A percentile compares a stretch with the other conserved stretches of the same genome.
Evolutionary conservation across 768 basidiomycete genomes (phyloP).

Genomic region (Suillus subaureus): DNA sequence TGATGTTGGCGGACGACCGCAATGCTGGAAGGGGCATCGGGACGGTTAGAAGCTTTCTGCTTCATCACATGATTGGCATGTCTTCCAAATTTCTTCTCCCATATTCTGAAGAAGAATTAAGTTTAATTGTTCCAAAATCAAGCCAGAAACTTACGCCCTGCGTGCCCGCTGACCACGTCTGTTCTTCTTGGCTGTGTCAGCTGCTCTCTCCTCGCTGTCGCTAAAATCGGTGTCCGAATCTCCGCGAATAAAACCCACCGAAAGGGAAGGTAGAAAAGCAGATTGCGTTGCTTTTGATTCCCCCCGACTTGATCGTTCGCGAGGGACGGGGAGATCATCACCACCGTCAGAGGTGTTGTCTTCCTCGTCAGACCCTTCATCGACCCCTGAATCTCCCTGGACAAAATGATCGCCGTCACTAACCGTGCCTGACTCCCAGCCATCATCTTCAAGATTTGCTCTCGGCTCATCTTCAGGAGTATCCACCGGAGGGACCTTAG

Average conservation of each 20-base stretch:
- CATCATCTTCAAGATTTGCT: conserved; percentile 29
- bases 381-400: conserved; percentile 39
- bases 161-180: conserved; percentile 93
- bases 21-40: conserved; percentile 8
- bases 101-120: conserved; percentile 61
- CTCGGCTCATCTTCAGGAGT: conserved; percentile 14
- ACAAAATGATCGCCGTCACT: conserved; percentile 29
- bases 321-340: conserved; percentile 18
- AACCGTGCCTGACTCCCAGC: conserved; percentile 48
- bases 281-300: conserved; percentile 35
- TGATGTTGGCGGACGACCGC: conserved; percentile 17
- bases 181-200: conserved; percentile 73
- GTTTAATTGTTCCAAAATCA: conserved; percentile 7
- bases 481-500: conserved; percentile 15
- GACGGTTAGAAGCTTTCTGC: conserved; percentile 26
- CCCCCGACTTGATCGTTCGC: conserved; percentile 15
- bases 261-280: conserved; percentile 86
- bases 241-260: conserved; percentile 82
- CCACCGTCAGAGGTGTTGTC: conserved; percentile 34
- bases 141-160: conserved; percentile 70
- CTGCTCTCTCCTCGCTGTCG: conserved; percentile 58
- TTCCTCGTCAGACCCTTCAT: conserved; percentile 32
- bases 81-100: conserved; percentile 95
- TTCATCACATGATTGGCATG: conserved; percentile 91
- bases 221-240: conserved; percentile 79